Evolutionary conservation across 495 filamentous ascomycete genomes (phyloP).

Genomic region (Neurospora sp.): DNA sequence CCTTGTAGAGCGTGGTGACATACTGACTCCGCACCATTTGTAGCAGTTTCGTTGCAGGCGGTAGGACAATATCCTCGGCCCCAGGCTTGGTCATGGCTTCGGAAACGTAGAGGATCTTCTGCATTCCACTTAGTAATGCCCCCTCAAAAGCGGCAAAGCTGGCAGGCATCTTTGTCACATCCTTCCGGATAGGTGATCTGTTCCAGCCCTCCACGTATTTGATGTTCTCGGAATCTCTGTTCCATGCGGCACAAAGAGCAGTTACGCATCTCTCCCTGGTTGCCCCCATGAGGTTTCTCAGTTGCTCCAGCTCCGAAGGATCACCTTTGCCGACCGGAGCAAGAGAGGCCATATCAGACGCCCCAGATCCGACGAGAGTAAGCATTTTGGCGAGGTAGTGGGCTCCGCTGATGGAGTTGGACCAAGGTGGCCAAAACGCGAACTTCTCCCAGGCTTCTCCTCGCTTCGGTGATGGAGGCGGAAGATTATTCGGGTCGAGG

Average conservation of each 20-base stretch:
- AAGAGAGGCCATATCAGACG: slow-evolving; percentile 74
- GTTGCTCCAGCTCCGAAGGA: slow-evolving; percentile 46
- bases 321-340: slow-evolving; percentile 50
- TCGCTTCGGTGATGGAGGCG: slow-evolving; percentile 61
- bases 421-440: slow-evolving; percentile 91
- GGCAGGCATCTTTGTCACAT: slow-evolving; percentile 82
- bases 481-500: slow-evolving; percentile 64
- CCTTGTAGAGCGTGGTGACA: slow-evolving; percentile 83
- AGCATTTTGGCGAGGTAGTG: slow-evolving; percentile 79
- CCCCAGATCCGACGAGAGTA: slow-evolving; percentile 68
- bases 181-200: slow-evolving; percentile 60
- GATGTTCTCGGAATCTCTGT: slow-evolving; percentile 76
- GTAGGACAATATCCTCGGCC: slow-evolving; percentile 62
- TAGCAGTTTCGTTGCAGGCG: slow-evolving; percentile 73
- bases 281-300: slow-evolving; percentile 62
- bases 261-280: slow-evolving; percentile 73
- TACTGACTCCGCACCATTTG: slow-evolving; percentile 81
- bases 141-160: slow-evolving; percentile 73
- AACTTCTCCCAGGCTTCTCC: slow-evolving; percentile 88
- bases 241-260: slow-evolving; percentile 78
- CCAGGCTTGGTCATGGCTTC: slow-evolving; percentile 64
- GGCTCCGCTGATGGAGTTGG: slow-evolving; percentile 79
- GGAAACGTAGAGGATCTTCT: slow-evolving; percentile 86
- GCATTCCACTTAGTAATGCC: slow-evolving; percentile 68
- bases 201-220: slow-evolving; percentile 91